Conservation (phyloP, 129 eudicot species). For the Centrapalus pauciflorus region DNA sequence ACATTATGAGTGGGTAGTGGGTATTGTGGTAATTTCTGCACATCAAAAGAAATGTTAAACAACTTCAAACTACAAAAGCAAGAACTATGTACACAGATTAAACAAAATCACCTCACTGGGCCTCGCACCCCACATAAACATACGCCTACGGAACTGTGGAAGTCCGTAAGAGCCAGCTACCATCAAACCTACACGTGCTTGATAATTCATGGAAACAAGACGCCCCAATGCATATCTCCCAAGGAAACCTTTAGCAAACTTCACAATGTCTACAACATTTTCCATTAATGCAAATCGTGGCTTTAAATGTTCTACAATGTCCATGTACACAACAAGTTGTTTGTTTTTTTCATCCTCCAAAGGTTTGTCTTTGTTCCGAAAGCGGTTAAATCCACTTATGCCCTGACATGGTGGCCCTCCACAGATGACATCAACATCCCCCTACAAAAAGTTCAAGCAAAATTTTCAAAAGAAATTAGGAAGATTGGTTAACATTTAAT, state of each 20-base stretch:
- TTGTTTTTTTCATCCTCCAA: slow-evolving; percentile 63
- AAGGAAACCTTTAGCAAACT: slow-evolving; percentile 57
- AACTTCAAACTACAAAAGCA: background rate
- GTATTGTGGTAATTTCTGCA: slow-evolving; percentile 77
- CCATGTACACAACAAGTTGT: slow-evolving; percentile 72
- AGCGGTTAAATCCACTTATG: slow-evolving; percentile 84
- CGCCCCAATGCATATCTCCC: slow-evolving; percentile 77
- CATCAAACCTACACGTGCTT: slow-evolving; percentile 78
- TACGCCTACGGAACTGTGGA: slow-evolving; percentile 80
- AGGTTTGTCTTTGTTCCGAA: slow-evolving; percentile 51
- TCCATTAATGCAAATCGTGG: slow-evolving; percentile 80
- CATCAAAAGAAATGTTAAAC: background rate
- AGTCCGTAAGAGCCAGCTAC: slow-evolving; percentile 90
- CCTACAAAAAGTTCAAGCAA: slow-evolving; percentile 31
- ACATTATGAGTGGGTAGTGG: slow-evolving; percentile 87
- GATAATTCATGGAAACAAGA: slow-evolving; percentile 69
- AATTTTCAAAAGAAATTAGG: background rate
- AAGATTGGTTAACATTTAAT: background rate
- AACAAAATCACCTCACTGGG: slow-evolving; percentile 42
- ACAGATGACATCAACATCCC: slow-evolving; percentile 68
- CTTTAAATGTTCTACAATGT: slow-evolving; percentile 49
- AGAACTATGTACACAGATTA: background rate
- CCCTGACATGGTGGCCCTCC: slow-evolving; percentile 99
- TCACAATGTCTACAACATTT: slow-evolving; percentile 75
- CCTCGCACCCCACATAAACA: slow-evolving; percentile 90